Evolutionary conservation across 2,329 filamentous ascomycete species (phyloP), one percentile per base, ranked within the genome.

Genomic region (Neonectria sp.): DNA sequence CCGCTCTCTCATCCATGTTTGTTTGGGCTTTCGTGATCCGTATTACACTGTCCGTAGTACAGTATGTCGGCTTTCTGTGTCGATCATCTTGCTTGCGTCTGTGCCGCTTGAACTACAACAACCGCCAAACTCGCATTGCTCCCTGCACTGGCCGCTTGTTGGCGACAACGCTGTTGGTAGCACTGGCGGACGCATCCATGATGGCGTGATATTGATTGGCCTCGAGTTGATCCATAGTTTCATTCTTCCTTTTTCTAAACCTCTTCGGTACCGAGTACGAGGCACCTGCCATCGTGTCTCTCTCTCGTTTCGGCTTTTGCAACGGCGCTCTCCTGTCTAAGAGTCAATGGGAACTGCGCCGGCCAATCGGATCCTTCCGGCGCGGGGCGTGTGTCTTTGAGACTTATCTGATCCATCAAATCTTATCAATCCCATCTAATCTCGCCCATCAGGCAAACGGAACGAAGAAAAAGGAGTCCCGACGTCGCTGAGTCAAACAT

Each of bases 371-470:
- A 67, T 63, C 21, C 15, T n/a, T 48, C 60, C 64, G 71, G 37
- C 24, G 40, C 31, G 24, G 48, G 40, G 55, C 60, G 43, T 60
- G 33, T 62, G 65, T 60, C 49, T 61, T 17, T 29, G 56, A 33
- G 65, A 62, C 56, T 67, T 69, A 69, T 69, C 68, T 61, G 64
- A 69, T 69, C 57, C 13, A 52, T 55, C 63, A 58, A 71, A 68
- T 71, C 65, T 76, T 75, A 76, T 76, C 74, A 76, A 76, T 76
- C 74, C 70, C 68, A 76, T 76, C 74, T 76, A 76, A 76, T 75
- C 74, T 75, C 68, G 60, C 62, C 45, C 68, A 46, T 63, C 56
- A 56, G 46, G 63, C 64, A 57, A 55, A 49, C 37, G 48, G 53
- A 64, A 64, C 57, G 29, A 55, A 65, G 5, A 5, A 24, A 45